Base-by-base conservation (phyloP, 2,329 filamentous ascomycete species). In the Mycocentrospora acerina region DNA sequence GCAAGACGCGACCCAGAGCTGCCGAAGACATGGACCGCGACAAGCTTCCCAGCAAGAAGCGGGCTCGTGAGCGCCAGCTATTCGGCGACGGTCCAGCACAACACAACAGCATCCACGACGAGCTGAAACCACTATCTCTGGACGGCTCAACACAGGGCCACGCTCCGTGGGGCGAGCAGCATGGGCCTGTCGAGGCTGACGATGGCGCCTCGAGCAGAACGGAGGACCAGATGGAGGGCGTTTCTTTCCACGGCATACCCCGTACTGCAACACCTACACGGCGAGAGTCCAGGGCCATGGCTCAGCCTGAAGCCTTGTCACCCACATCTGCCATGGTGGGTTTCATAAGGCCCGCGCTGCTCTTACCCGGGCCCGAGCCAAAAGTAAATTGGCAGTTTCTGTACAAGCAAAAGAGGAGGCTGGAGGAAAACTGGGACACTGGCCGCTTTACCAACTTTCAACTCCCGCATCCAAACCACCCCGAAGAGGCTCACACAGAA, bases 341-440 rank as follows among this genome's bases (percentile, higher is more conserved):
- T 4, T 64, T 64, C 3, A 50, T 69, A 22, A 53, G 55, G 11
- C 63, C 64, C 2, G 49, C 62, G 6, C 48, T 70, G 14, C 32
- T 68, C 12, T 53, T 67, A 2, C 47, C 57, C 11, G 53, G 48
- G 53, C 46, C 73, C 58, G 58, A 75, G 60, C 60, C 83, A 41
- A 85, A 81, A 55, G 72, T 97, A 32, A 95, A 94, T 66, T 98
- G 91, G 90, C 86, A 90, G 36, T 88, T 93, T 62, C 75, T 98
- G 1, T 98, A 95, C 70, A 88, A 88, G 50, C 88, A 95, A 73
- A 84, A 93, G 44, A 80, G 84, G 39, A 79, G 83, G 15, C 72
- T 98, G 11, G 93, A 98, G 69, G 82, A 85, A 7, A 97, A 98
- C 62, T 98, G 93, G 93, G 82, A 88, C 42, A 78, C 83, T 14